These are phyloP conservation scores for Taxillus chinensis DNA, from an alignment of 164 flowering plant genomes.

Conservation along the genomic window DNA sequence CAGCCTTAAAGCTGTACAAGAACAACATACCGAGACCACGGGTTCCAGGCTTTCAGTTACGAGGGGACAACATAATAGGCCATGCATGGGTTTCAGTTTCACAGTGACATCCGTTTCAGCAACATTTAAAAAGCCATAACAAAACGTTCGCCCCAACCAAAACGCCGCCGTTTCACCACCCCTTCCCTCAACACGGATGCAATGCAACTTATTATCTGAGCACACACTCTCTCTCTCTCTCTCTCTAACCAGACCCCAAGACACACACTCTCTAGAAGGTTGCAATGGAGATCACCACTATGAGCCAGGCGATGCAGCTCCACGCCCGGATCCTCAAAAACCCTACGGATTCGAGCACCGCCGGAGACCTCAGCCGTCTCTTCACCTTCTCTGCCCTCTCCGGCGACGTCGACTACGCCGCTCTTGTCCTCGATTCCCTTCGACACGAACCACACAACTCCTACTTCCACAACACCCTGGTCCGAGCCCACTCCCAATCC, in stretches of 20 bases:
- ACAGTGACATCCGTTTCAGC: too few species aligned
- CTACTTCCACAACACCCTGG: slow-evolving; percentile 37
- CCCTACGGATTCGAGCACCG: neutral
- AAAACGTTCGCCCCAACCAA: too few species aligned
- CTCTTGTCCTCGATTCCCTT: slow-evolving; percentile 30
- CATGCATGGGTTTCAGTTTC: too few species aligned
- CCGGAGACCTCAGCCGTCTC: slow-evolving; percentile 20
- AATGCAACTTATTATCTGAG: too few species aligned
- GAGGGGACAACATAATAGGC: too few species aligned
- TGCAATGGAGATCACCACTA: slow-evolving; percentile 35
- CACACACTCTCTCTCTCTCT: neutral
- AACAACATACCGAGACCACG: too few species aligned
- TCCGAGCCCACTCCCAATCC: slow-evolving; percentile 37
- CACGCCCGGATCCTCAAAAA: slow-evolving; percentile 39
- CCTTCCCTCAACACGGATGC: too few species aligned
- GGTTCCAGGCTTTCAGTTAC: too few species aligned
- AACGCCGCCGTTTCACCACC: too few species aligned
- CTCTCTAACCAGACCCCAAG: neutral
- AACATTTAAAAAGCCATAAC: too few species aligned
- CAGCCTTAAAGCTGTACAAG: too few species aligned
- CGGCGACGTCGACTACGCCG: slow-evolving; percentile 33
- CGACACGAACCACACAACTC: slow-evolving; percentile 19
- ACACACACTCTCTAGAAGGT: too few species aligned
- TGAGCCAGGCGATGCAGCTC: slow-evolving; percentile 44
- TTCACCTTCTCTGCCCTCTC: slow-evolving; percentile 42